Percentiles rank a stretch among this genome's conserved stretches.
phyloP scores from a whole-genome alignment of 495 filamentous ascomycete species.

The Tuber aestivum region DNA sequence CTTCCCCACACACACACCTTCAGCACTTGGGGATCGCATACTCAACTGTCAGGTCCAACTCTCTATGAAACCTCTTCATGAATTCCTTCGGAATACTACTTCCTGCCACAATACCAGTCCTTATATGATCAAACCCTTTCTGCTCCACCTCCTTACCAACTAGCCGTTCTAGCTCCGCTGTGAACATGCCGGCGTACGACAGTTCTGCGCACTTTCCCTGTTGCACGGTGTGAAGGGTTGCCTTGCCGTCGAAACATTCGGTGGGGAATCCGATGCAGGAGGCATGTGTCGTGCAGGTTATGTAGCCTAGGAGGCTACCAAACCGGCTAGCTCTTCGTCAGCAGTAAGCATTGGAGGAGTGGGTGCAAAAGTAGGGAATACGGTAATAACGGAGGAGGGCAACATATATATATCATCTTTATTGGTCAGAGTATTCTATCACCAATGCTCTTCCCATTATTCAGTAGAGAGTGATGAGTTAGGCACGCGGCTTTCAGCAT shows the following conservation, averaged over 20 bases:
- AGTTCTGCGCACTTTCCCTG: constrained; percentile 75
- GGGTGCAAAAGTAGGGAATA: constrained; percentile 1
- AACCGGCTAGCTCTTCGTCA: constrained; percentile 56
- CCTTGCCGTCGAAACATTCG: constrained; percentile 77
- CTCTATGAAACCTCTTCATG: constrained; percentile 71
- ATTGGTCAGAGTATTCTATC: constrained; percentile 71
- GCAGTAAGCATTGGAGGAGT: background rate
- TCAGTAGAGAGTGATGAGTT: constrained; percentile 75
- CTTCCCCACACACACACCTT: background rate
- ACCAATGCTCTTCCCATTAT: constrained; percentile 79
- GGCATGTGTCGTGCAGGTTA: constrained; percentile 87
- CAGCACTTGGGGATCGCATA: constrained; percentile 17
- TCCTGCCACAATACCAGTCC: constrained; percentile 87
- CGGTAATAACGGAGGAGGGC: constrained; percentile 83
- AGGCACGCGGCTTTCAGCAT: constrained; percentile 89
- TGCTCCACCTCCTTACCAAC: constrained; percentile 49
- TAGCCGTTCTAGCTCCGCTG: constrained; percentile 73
- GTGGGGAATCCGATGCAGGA: constrained; percentile 77
- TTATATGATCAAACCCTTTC: constrained; percentile 61
- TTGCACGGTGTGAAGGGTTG: constrained; percentile 63
- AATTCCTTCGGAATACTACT: constrained; percentile 73
- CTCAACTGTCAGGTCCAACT: constrained; percentile 73
- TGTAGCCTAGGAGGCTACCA: constrained; percentile 82
- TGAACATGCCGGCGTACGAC: constrained; percentile 95
- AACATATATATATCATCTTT: constrained; percentile 72